These are phyloP conservation scores for Rubia yunnanensis DNA, from an alignment of 257 asterid genomes.

Conservation along the genomic window DNA sequence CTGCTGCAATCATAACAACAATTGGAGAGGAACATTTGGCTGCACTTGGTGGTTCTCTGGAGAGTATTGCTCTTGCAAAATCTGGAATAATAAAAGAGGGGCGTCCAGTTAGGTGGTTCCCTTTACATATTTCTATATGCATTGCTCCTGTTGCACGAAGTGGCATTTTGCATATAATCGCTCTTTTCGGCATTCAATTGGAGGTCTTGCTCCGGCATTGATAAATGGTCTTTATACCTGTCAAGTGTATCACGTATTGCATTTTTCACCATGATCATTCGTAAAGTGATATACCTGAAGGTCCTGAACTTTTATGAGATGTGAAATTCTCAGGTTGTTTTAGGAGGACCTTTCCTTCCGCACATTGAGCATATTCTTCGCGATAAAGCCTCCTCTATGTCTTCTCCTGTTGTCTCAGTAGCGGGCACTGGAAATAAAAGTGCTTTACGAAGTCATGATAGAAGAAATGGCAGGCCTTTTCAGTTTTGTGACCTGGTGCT, in stretches of 20 bases:
- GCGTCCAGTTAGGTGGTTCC: conserved; percentile 95
- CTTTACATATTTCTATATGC: conserved; percentile 12
- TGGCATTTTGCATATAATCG: not conserved
- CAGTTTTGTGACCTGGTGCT: conserved; percentile 74
- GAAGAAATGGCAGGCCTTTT: conserved; percentile 32
- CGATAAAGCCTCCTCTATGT: conserved; percentile 53
- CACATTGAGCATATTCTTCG: conserved; percentile 71
- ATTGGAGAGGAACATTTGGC: conserved; percentile 89
- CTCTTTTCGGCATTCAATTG: too few species aligned
- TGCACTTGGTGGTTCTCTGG: conserved; percentile 92
- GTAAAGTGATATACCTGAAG: not conserved
- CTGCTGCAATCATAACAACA: conserved; percentile 73
- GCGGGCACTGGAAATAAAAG: conserved; percentile 74
- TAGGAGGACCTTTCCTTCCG: conserved; percentile 93
- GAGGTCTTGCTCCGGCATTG: not conserved
- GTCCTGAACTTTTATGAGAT: conserved; percentile 4
- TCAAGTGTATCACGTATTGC: not conserved
- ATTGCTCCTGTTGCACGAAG: not conserved
- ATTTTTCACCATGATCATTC: not conserved
- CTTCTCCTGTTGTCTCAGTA: conserved; percentile 76
- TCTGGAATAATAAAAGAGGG: conserved; percentile 84
- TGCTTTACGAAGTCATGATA: conserved; percentile 43
- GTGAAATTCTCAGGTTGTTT: conserved; percentile 52
- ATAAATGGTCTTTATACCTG: not conserved
- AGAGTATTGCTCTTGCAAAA: conserved; percentile 85